Conservation (phyloP, 1,284 basidiomycete species). For the Melampsora medusae region DNA sequence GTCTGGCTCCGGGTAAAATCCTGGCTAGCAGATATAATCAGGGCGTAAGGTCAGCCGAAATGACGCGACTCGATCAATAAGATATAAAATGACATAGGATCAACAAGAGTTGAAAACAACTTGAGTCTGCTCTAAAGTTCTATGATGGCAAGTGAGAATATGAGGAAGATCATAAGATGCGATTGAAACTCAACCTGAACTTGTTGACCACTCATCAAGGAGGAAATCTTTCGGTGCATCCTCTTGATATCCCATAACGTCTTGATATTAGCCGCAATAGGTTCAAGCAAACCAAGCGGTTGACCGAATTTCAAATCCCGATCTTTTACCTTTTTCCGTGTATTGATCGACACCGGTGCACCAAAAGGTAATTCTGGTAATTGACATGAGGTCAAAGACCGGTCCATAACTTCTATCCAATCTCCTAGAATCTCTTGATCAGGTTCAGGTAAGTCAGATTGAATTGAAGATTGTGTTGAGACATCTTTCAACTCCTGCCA, state of each 20-base stretch:
- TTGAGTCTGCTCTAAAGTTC: too few relatives aligned
- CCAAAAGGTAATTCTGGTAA: conserved; percentile 29
- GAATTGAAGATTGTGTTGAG: not conserved
- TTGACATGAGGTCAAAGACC: conserved; percentile 6
- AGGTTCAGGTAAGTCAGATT: not conserved
- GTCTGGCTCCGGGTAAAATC: conserved; percentile 14
- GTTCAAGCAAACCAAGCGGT: conserved; percentile 15
- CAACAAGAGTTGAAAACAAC: too few relatives aligned
- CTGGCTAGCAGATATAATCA: not conserved
- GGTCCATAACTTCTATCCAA: conserved; percentile 20
- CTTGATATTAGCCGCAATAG: conserved; percentile 27
- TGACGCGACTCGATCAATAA: too few relatives aligned
- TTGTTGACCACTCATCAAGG: conserved; percentile 21
- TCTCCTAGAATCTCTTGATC: not conserved
- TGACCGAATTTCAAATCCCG: not conserved
- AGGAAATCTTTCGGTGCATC: conserved; percentile 24
- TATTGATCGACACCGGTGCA: conserved; percentile 13
- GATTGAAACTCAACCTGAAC: conserved; percentile 18
- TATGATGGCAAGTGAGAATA: not conserved
- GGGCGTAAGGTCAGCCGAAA: too few relatives aligned
- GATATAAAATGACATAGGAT: too few relatives aligned
- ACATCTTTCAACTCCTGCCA: not conserved
- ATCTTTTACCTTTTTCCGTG: conserved; percentile 21
- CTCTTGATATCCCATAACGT: conserved; percentile 43
- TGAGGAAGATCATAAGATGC: not conserved